A percentile compares a stretch with the other conserved stretches of the same genome.
Evolutionary conservation across 2,329 filamentous ascomycete species (phyloP).

Genomic region (Lachnellula subtilissima): DNA sequence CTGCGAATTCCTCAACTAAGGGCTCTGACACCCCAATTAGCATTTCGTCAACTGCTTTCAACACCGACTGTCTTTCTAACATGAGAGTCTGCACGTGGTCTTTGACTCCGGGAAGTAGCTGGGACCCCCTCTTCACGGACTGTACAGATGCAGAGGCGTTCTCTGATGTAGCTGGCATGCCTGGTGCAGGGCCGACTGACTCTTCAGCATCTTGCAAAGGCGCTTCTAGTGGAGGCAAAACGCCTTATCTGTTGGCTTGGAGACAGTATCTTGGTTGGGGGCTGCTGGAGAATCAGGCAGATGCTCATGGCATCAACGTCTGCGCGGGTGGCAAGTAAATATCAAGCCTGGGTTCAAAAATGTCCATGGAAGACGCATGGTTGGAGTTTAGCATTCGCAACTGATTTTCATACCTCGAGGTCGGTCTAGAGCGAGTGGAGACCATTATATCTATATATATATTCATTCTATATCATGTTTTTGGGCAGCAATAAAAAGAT

Average conservation of each 20-base stretch:
- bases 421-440: no score
- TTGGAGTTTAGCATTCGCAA: no score
- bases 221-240: background rate
- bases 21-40: background rate
- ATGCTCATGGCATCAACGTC: no score
- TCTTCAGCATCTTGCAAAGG: background rate
- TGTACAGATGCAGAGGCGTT: background rate
- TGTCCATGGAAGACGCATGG: no score
- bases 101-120: background rate
- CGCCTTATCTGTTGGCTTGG: background rate
- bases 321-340: no score
- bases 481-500: no score
- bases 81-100: background rate
- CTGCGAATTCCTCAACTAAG: background rate
- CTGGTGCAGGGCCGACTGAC: background rate
- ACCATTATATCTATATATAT: no score
- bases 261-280: background rate
- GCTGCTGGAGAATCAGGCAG: background rate
- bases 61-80: background rate
- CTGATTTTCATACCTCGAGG: no score
- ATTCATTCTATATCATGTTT: no score
- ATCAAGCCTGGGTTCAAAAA: no score
- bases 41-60: background rate
- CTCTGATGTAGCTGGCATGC: background rate
- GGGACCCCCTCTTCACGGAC: background rate